phyloP scores from a whole-genome alignment of 148 eudicot genomes.

The Beta vulgaris region DNA sequence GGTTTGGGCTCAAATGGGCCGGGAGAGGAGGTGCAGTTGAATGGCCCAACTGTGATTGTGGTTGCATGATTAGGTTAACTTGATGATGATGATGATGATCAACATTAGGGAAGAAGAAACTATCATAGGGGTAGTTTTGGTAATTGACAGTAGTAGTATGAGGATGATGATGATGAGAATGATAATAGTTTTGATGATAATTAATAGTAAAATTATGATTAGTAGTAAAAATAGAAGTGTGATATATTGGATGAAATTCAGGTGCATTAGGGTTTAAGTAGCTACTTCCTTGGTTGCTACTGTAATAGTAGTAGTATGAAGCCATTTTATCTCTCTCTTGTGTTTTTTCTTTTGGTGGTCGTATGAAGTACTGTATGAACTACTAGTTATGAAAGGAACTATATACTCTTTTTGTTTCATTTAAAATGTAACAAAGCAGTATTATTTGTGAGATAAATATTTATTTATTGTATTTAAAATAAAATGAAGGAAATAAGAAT shows the following conservation, averaged over 20 bases:
- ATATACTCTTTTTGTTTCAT: too few species aligned
- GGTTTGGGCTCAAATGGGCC: background rate
- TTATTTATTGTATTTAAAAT: too few species aligned
- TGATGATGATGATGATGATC: background rate
- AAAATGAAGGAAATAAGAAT: too few species aligned
- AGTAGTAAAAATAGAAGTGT: background rate
- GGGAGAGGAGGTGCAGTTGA: background rate
- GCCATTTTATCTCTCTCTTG: background rate
- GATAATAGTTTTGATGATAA: background rate
- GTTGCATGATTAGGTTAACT: background rate
- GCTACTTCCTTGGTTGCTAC: background rate
- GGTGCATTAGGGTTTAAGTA: slow-evolving; percentile 24
- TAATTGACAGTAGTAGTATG: background rate
- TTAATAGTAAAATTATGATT: background rate
- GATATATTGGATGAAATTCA: slow-evolving; percentile 18
- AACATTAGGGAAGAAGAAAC: too few species aligned
- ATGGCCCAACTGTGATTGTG: background rate
- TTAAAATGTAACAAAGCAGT: too few species aligned
- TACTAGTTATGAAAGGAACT: too few species aligned
- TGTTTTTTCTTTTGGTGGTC: background rate
- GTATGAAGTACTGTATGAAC: background rate
- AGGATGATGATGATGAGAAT: background rate
- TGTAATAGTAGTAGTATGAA: background rate
- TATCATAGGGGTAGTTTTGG: slow-evolving; percentile 10
- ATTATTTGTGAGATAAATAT: too few species aligned